Evolutionary conservation across 139 green algal genomes (phyloP), one percentile per base, ranked within the genome.

Genomic region (Chlamydomonas incerta): DNA sequence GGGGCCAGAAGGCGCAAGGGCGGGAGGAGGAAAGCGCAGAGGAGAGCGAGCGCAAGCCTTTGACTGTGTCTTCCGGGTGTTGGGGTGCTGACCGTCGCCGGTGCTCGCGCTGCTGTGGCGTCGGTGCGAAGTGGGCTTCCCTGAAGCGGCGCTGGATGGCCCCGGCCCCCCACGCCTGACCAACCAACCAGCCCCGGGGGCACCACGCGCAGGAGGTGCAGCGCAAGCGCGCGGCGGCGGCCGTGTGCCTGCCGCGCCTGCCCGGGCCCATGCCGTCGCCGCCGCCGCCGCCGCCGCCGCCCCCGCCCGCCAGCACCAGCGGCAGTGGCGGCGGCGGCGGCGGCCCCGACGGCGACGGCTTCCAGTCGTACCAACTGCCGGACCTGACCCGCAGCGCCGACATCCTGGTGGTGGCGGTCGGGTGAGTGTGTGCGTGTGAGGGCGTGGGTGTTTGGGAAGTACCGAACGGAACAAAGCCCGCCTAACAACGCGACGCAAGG

Each of bases 391-490:
- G 92, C 52, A 94, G 87, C 5, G 95, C 93, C 2, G 95, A 98
- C 86, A 92, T 98, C 52, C 87, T 98, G 37, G 92, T 98, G 34
- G 95, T 97, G 58, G 95, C 95, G 26, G 90, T 96, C 14, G 95
- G 95, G 23, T 93, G 34, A 47, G 79, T 66, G 55, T 60, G 18
- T 60, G 55, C 2, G 55, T 50, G 41, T 50, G 41, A 8, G 41
- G 41, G 41, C 6, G 41, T 5, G 41, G 41, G n/a, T n/a, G n/a
- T n/a, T n/a, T n/a, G n/a, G n/a, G n/a, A n/a, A n/a, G n/a, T n/a
- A n/a, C n/a, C n/a, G n/a, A n/a, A n/a, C n/a, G n/a, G n/a, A n/a
- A n/a, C n/a, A n/a, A n/a, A n/a, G n/a, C n/a, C n/a, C n/a, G n/a
- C n/a, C n/a, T n/a, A n/a, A n/a, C n/a, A n/a, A n/a, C n/a, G n/a